Percentiles rank a stretch among this genome's conserved stretches.
Evolutionary conservation across 192 early-diverging fungal genomes (phyloP).

Genomic region (Bifiguratus adelaidae): DNA sequence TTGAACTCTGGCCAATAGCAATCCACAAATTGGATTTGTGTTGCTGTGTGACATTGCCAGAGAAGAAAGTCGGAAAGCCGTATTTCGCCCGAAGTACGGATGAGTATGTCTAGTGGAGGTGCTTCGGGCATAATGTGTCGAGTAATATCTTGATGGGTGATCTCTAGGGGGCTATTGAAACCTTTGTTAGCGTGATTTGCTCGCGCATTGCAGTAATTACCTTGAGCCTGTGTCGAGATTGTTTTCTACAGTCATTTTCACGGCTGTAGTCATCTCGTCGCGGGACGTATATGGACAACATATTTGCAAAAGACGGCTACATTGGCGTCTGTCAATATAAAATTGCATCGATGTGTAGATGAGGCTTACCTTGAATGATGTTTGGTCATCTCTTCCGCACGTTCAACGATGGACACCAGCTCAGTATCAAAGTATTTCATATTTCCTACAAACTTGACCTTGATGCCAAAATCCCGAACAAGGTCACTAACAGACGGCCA

Average conservation of each 20-base stretch:
- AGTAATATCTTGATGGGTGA: too few relatives aligned
- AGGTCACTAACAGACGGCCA: slow-evolving; percentile 69
- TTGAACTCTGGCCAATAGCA: slow-evolving; percentile 95
- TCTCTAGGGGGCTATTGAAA: too few relatives aligned
- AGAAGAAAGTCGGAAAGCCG: slow-evolving; percentile 92
- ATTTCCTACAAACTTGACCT: slow-evolving; percentile 78
- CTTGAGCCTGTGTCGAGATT: too few relatives aligned
- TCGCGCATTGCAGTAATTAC: too few relatives aligned
- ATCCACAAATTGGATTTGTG: slow-evolving; percentile 77
- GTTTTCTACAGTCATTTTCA: slow-evolving; percentile 39
- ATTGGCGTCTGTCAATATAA: too few relatives aligned
- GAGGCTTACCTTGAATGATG: slow-evolving; percentile 46
- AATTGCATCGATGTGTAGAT: too few relatives aligned
- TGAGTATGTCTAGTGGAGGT: slow-evolving; percentile 78
- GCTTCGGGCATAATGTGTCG: too few relatives aligned
- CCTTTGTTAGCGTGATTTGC: too few relatives aligned
- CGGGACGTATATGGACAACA: slow-evolving; percentile 88
- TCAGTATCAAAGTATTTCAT: slow-evolving; percentile 51
- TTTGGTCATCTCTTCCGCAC: slow-evolving; percentile 55
- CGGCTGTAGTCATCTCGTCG: slow-evolving; percentile 79
- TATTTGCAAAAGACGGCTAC: slow-evolving; percentile 73
- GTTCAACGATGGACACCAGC: slow-evolving; percentile 44
- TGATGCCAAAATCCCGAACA: slow-evolving; percentile 55
- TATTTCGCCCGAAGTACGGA: slow-evolving; percentile 94
- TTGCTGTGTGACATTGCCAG: slow-evolving; percentile 54